Evolutionary conservation across 2,329 filamentous ascomycete species (phyloP), one percentile per base, ranked within the genome.

Genomic region (Orbilia blumenaviensis): DNA sequence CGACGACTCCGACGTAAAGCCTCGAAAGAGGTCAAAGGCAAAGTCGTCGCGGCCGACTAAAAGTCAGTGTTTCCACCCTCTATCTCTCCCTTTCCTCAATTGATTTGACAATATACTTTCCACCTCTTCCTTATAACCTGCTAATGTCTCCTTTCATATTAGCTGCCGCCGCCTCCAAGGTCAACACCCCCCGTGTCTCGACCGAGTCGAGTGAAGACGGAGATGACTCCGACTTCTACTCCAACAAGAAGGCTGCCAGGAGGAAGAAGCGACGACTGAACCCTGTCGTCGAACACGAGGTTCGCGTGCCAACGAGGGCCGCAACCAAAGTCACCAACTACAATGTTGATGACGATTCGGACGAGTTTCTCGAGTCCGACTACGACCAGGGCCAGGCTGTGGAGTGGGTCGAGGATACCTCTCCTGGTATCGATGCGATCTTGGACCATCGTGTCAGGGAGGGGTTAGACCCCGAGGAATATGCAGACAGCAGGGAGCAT

Each of bases 241-340:
- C 84, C 86, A 54, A 89, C 88, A 78, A 95, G 94, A 84, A 94
- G 92, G 29, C 46, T 21, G 82, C 92, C 92, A 80, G 86, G 86
- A 77, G 91, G 91, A 66, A 89, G 93, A 81, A 84, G 86, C 73
- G 87, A 89, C 23, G 88, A 85, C 87, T 90, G 80, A 87, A 89
- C 10, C 87, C 88, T 42, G 87, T 91, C 6, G 86, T 89, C 3
- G 88, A 90, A 80, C 88, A 88, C 69, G 94, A 97, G 84, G 92
- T 97, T 81, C 91, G 94, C 78, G 97, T 96, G 88, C 97, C 94
- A 5, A 95, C 91, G 64, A 88, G 94, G 75, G 91, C 92, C 78
- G 92, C 93, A 64, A 91, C 91, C 12, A 92, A 92, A 81, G 85
- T 90, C 54, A 87, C 87, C 3, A 91, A 87, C 76, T 91, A 91